Conservation (phyloP, 2,329 filamentous ascomycete genomes). For the Neoarthrinium moseri region DNA sequence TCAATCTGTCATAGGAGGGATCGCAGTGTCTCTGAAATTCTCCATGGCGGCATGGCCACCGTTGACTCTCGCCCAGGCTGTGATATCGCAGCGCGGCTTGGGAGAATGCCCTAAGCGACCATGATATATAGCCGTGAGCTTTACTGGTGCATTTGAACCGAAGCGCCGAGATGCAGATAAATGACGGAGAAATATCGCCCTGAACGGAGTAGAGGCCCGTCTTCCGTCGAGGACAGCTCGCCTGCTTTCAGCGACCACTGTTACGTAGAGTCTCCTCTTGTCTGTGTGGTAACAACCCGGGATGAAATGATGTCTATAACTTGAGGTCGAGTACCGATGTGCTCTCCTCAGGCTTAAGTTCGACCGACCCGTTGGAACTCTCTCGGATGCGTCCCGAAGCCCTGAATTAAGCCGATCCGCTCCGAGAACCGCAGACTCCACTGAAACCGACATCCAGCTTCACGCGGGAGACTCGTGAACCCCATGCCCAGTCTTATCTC, state of each 20-base stretch:
- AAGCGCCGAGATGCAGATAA: constrained; percentile 4
- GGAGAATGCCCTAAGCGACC: neutral
- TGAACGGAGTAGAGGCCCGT: constrained; percentile 10
- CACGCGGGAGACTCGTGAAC: neutral
- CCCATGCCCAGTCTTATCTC: neutral
- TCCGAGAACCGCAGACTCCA: constrained; percentile 7
- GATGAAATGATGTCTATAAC: neutral
- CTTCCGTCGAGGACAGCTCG: constrained; percentile 2
- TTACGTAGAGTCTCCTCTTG: neutral
- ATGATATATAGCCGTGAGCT: constrained; percentile 2
- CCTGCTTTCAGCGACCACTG: neutral
- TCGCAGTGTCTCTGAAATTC: too few species aligned
- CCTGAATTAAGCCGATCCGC: constrained; percentile 7
- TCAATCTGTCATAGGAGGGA: too few species aligned
- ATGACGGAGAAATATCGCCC: constrained; percentile 8
- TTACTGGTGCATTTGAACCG: constrained; percentile 3
- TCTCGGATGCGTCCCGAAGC: constrained; percentile 5
- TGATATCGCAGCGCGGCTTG: neutral
- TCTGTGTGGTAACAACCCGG: neutral
- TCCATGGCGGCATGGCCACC: too few species aligned
- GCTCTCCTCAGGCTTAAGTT: too few species aligned
- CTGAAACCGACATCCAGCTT: neutral
- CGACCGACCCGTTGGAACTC: too few species aligned
- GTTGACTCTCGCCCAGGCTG: too few species aligned
- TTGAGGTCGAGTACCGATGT: neutral